A percentile compares a stretch with the other conserved stretches of the same genome.
Evolutionary conservation across 179 eudicot species (phyloP).

Genomic region (Actinidia arguta): DNA sequence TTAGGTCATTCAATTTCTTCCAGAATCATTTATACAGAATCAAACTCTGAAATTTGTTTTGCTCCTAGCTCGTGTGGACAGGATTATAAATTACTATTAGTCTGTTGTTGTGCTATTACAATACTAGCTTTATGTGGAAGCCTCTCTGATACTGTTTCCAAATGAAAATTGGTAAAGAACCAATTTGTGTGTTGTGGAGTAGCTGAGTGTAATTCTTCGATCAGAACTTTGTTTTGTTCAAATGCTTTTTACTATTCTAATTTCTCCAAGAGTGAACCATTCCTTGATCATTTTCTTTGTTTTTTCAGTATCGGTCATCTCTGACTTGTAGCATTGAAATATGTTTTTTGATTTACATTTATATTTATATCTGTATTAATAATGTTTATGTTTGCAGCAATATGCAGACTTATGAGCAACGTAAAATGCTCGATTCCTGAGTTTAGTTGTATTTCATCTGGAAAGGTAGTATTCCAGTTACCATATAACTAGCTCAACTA

Average conservation of each 20-base stretch:
- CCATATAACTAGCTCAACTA: background rate
- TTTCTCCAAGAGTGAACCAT: background rate
- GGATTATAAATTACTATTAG: background rate
- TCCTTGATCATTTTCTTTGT: background rate
- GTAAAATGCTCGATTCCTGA: conserved; percentile 91
- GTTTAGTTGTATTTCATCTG: conserved; percentile 88
- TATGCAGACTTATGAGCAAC: conserved; percentile 78
- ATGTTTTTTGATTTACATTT: background rate
- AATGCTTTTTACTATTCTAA: background rate
- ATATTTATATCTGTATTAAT: background rate
- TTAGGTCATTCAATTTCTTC: background rate
- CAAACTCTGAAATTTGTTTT: background rate
- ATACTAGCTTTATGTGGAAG: background rate
- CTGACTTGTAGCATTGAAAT: background rate
- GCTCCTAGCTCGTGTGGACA: background rate
- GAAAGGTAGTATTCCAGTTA: conserved; percentile 66
- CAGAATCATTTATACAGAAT: background rate
- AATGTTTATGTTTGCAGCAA: conserved; percentile 59
- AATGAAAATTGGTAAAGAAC: background rate
- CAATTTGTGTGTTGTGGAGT: background rate
- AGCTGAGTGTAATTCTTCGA: background rate
- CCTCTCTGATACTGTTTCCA: background rate
- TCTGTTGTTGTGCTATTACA: background rate
- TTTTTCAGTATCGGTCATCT: too few species aligned
- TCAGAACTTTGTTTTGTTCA: background rate